Conservation (phyloP, 2,329 filamentous ascomycete genomes). For the Cordyceps cateniannulata region DNA sequence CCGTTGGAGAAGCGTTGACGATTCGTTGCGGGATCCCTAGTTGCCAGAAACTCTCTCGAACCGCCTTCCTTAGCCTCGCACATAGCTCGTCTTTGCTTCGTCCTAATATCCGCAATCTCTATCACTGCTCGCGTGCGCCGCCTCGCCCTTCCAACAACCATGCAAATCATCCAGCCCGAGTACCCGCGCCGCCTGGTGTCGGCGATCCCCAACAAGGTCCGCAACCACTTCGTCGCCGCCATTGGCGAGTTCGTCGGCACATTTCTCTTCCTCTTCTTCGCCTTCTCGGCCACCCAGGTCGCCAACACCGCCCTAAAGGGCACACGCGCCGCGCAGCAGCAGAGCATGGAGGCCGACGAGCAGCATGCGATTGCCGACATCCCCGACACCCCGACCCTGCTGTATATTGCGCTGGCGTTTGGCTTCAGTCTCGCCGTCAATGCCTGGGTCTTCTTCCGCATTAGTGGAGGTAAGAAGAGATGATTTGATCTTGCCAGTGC, state of each 20-base stretch:
- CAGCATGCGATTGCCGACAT: constrained; percentile 38
- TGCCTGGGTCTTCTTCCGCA: constrained; percentile 42
- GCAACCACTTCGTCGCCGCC: constrained; percentile 13
- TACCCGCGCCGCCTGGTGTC: constrained; percentile 12
- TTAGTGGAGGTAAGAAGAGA: constrained; percentile 26
- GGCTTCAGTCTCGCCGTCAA: constrained; percentile 40
- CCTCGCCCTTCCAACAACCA: not conserved
- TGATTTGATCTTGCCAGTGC: too few species aligned
- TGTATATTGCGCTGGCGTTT: constrained; percentile 36
- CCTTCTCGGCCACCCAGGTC: constrained; percentile 34
- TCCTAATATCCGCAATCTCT: too few species aligned
- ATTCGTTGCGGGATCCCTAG: too few species aligned
- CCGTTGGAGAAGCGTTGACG: too few species aligned
- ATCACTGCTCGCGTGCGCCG: too few species aligned
- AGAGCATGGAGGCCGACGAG: constrained; percentile 16
- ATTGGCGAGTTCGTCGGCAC: constrained; percentile 35
- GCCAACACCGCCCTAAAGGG: constrained; percentile 30
- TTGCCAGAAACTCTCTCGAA: too few species aligned
- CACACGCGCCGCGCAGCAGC: not conserved
- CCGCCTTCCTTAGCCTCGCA: too few species aligned
- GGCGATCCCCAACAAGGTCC: constrained; percentile 12
- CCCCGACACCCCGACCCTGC: constrained; percentile 35
- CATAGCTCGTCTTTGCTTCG: too few species aligned
- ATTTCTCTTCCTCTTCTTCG: constrained; percentile 37
- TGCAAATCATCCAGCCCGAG: constrained; percentile 5